Conservation (phyloP, 495 filamentous ascomycete species). For the Penicillium turbatum region DNA sequence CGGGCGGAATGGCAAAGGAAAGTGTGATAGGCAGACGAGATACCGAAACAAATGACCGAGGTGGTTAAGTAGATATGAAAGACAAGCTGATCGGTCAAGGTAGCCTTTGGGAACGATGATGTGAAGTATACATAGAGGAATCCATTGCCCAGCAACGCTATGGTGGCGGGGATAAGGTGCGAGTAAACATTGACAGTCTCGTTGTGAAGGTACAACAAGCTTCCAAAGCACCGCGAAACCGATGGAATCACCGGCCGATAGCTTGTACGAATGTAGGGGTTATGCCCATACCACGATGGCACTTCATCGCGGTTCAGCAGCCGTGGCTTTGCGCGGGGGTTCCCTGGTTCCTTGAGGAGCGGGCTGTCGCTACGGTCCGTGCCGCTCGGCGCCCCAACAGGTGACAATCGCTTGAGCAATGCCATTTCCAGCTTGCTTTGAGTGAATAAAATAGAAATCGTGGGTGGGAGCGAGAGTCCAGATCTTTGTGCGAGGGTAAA, state of each 20-base stretch:
- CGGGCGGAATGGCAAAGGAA: slow-evolving; percentile 27
- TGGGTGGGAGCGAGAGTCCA: no score
- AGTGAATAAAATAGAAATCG: no score
- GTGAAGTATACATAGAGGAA: slow-evolving; percentile 22
- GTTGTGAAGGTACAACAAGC: slow-evolving; percentile 32
- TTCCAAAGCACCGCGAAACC: slow-evolving; percentile 23
- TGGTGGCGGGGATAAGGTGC: slow-evolving; percentile 25
- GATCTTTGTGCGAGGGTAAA: no score
- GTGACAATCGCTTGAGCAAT: background rate
- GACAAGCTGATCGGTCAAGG: slow-evolving; percentile 18
- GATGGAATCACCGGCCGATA: slow-evolving; percentile 35
- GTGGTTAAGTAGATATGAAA: slow-evolving; percentile 29
- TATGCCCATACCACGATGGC: slow-evolving; percentile 31
- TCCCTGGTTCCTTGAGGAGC: background rate
- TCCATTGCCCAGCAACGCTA: slow-evolving; percentile 17
- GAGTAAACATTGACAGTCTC: slow-evolving; percentile 36
- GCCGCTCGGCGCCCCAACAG: background rate
- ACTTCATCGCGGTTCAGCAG: slow-evolving; percentile 31
- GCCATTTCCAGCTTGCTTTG: no score
- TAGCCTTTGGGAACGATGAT: slow-evolving; percentile 17
- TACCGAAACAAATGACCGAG: slow-evolving; percentile 18
- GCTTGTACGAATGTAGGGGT: slow-evolving; percentile 24
- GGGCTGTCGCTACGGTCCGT: background rate
- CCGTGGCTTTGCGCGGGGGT: background rate
- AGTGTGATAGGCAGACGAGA: slow-evolving; percentile 30